phyloP scores from a whole-genome alignment of 192 early-diverging fungal species.

The Coemansia sp. region DNA sequence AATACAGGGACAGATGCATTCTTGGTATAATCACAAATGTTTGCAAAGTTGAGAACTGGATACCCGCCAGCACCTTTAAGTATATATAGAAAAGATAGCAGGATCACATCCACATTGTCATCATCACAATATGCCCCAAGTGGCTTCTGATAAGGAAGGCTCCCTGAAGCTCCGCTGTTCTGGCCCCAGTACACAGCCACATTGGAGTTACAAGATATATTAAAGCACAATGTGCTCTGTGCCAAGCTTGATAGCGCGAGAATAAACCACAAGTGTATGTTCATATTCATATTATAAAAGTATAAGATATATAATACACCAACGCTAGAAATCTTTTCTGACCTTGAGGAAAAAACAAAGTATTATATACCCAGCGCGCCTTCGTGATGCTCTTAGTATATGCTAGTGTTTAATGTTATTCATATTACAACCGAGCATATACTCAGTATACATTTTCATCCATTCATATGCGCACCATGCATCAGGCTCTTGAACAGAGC shows the following conservation, averaged over 20 bases:
- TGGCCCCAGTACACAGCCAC: slow-evolving; percentile 62
- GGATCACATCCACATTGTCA: slow-evolving; percentile 55
- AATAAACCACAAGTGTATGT: background rate
- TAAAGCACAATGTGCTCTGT: slow-evolving; percentile 37
- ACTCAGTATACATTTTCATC: background rate
- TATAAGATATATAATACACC: background rate
- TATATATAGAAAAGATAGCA: slow-evolving; percentile 67
- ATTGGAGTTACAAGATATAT: slow-evolving; percentile 54
- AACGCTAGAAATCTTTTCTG: background rate
- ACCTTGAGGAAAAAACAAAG: background rate
- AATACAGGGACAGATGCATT: slow-evolving; percentile 53
- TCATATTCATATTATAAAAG: background rate
- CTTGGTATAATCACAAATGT: slow-evolving; percentile 60
- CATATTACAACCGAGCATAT: background rate
- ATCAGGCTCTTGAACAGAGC: background rate
- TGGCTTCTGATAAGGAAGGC: slow-evolving; percentile 49
- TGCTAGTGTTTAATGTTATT: background rate
- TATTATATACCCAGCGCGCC: background rate
- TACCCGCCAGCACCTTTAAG: slow-evolving; percentile 60
- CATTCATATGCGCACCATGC: slow-evolving; percentile 11
- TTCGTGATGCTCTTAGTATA: background rate
- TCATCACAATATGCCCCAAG: slow-evolving; percentile 62
- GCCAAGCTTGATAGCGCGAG: slow-evolving; percentile 5
- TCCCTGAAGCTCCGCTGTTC: slow-evolving; percentile 54
- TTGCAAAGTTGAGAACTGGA: slow-evolving; percentile 70